Base-by-base conservation (phyloP, 345 rosid species). In the Syzygium oleosum region DNA sequence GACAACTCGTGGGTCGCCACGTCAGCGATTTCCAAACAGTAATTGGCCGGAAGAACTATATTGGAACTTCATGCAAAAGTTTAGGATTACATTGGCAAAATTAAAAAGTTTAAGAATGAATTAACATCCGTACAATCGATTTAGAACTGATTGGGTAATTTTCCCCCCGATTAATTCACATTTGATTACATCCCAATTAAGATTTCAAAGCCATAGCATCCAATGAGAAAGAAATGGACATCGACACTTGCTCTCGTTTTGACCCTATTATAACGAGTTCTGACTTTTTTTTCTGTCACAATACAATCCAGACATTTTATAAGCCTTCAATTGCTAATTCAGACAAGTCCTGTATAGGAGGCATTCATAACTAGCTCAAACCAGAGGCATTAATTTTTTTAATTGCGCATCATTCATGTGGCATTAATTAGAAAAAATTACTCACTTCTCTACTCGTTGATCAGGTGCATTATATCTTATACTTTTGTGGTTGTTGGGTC, bases 41-140 rank as follows among this genome's bases (percentile, higher is more conserved):
- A n/a, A 13, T 14, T 61, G 7, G 9, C 1, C 3, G n/a, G 19
- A 61, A 61, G 7, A n/a, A 61, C 6, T 7, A 61, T 17, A 61
- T n/a, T 61, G 5, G 8, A 61, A 61, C 15, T 61, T n/a, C 0
- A 0, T 2, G 4, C 9, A 61, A 61, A 61, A n/a, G 7, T 29
- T 63, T 29, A 63, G 3, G 1, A 6, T 63, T 63, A 14, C 31
- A 14, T 63, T 63, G 21, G 21, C 2, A 29, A 15, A 63, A 63
- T 7, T 29, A 21, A 63, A 63, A 15, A 63, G 21, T 53, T 17
- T 53, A 14, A 5, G 29, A 12, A 3, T 29, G 11, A 15, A 63
- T 63, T 0, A 9, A 41, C 16, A 63, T 63, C 41, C 10, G 0
- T 6, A 6, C 17, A 65, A 65, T 31, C 12, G 22, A 0, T 31